These are phyloP conservation scores for Combretum micranthum DNA, from an alignment of 345 rosid genomes.

Conservation along the genomic window DNA sequence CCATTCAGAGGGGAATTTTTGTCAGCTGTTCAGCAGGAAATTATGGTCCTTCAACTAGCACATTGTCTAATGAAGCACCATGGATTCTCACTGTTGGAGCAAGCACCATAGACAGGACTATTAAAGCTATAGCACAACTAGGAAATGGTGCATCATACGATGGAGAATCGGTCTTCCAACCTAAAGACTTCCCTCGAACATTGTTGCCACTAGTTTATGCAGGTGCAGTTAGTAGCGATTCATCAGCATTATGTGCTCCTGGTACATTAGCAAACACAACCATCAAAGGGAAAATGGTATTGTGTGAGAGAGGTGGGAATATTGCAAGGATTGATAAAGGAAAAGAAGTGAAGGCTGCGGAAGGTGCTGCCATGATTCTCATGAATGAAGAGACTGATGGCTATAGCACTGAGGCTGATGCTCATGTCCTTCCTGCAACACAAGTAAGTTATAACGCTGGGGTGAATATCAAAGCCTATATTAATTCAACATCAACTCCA, in stretches of 20 bases:
- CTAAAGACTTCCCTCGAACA: constrained; percentile 11
- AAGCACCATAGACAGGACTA: constrained; percentile 31
- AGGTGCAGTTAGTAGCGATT: constrained; percentile 10
- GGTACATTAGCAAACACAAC: constrained; percentile 4
- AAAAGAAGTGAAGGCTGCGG: constrained; percentile 14
- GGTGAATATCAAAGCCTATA: constrained; percentile 14
- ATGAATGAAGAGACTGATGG: constrained; percentile 6
- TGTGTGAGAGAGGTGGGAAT: constrained; percentile 14
- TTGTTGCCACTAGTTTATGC: constrained; percentile 25
- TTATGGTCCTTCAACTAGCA: constrained; percentile 21
- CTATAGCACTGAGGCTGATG: constrained; percentile 14
- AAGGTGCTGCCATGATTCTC: constrained; percentile 17
- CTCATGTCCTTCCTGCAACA: constrained; percentile 16
- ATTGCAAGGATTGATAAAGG: constrained; percentile 14
- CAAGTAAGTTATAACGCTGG: constrained; percentile 5
- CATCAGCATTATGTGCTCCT: constrained; percentile 4
- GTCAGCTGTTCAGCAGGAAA: constrained; percentile 42
- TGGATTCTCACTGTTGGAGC: constrained; percentile 42
- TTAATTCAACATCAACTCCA: constrained; percentile 8
- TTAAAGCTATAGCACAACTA: constrained; percentile 26
- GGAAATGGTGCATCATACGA: constrained; percentile 16
- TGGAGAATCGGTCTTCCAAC: constrained; percentile 28
- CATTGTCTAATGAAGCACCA: constrained; percentile 38
- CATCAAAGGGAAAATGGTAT: constrained; percentile 9
- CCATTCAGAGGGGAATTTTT: constrained; percentile 25